Base-by-base conservation (phyloP, 768 basidiomycete genomes). In the Auricularia cornea region DNA sequence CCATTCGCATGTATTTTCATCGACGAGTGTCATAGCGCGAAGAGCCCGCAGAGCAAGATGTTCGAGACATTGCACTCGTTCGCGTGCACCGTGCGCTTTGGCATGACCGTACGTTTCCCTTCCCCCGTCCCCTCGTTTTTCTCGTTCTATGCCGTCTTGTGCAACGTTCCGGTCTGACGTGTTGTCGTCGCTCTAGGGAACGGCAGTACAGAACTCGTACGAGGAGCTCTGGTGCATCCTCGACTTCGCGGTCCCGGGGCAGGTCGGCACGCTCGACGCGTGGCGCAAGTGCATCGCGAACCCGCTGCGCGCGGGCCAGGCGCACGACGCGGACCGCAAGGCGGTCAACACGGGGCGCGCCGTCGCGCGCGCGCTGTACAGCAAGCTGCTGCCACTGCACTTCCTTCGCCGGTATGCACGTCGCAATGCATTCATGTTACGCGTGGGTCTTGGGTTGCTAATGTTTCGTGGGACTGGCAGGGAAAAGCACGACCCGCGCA, bases 1-100 rank as follows among this genome's bases (percentile, higher is more conserved):
- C 79, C 85, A 10, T 89, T 84, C 85, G 88, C 84, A 2, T 84
- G 84, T 62, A 77, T 93, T 62, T 80, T 90, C 54, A 85, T 94
- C 4, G 96, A 98, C 68, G 96, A 98, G 73, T 95, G 86, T 0
- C 96, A 98, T 72, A 82, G 84, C 2, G 81, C 96, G 69, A 98
- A 98, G 76, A 95, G 94, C 66, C 82, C 86, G 2, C 71, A 75
- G 2, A 83, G 90, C 0, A 82, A 84, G 65, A 83, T 86, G 3
- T 85, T 89, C 0, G 56, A 71, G n/a, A 88, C 92, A 0, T 86
- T 88, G 63, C 84, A 88, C 68, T 83, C 80, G 60, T 91, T 97
- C 68, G 57, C 72, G 0, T 93, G 90, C 70, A 67, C 66, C 31
- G 73, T 77, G 18, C 87, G 95, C 2, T 93, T 96, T 68, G 96